Percentiles rank a stretch among this genome's conserved stretches.
Conservation (phyloP, 192 early-diverging fungal genomes). For the Coemansia sp. region DNA sequence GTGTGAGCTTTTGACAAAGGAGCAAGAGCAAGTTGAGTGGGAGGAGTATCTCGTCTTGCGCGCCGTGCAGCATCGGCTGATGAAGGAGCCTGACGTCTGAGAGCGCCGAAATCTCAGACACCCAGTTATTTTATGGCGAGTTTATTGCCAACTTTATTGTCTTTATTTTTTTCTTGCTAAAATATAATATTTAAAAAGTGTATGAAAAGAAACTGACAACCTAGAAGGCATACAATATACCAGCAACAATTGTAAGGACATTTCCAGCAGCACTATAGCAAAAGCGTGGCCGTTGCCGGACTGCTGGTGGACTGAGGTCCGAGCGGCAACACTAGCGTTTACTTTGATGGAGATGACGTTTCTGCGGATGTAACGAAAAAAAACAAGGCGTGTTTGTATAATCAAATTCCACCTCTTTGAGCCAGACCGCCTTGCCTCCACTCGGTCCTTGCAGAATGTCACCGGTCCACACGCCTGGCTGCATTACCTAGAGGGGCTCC, state of each 20-base stretch:
- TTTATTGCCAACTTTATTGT: neutral
- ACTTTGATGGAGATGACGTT: neutral
- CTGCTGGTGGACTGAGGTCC: neutral
- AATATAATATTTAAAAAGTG: neutral
- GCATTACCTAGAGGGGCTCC: neutral
- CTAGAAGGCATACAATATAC: neutral
- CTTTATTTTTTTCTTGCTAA: neutral
- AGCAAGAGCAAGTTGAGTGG: constrained; percentile 48
- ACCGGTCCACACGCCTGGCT: neutral
- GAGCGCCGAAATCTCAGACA: neutral
- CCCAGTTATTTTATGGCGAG: neutral
- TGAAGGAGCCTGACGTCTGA: constrained; percentile 27
- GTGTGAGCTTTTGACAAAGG: constrained; percentile 44
- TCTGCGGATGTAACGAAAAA: no score
- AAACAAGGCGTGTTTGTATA: neutral
- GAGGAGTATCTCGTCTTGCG: constrained; percentile 54
- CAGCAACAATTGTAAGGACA: neutral
- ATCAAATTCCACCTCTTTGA: neutral
- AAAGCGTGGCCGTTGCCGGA: neutral
- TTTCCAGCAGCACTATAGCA: neutral
- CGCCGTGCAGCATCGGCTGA: constrained; percentile 38
- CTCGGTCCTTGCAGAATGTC: neutral
- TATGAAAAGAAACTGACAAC: neutral
- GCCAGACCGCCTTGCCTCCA: neutral
- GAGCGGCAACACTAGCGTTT: neutral